Conservation (phyloP, 176 grass and related monocot species). For the Sorghum bicolor region Sorghum_bicolor_NCBIv3 NC_012870.2:13846501-13847000, state of each 20-base stretch:
- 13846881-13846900: background rate
- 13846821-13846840: background rate
- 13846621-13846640: background rate
- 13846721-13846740: conserved; percentile 90
- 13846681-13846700: conserved; percentile 82
- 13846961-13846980: conserved; percentile 91
- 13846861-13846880: background rate
- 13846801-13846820: background rate
- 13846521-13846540: conserved; percentile 57
- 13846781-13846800: conserved; percentile 16
- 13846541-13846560: conserved; percentile 87
- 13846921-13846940: conserved; percentile 20
- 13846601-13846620: background rate
- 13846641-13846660: background rate
- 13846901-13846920: background rate
- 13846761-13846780: conserved; percentile 78
- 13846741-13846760: conserved; percentile 88
- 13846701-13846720: conserved; percentile 82
- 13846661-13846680: conserved; percentile 76
- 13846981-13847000: conserved; percentile 81
- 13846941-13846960: conserved; percentile 67
- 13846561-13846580: conserved; percentile 96
- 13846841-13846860: background rate
- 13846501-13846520: conserved; percentile 29
- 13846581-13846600: background rate